Base-by-base conservation (phyloP, 2,329 filamentous ascomycete species). In the Sporothrix curviconia region DNA sequence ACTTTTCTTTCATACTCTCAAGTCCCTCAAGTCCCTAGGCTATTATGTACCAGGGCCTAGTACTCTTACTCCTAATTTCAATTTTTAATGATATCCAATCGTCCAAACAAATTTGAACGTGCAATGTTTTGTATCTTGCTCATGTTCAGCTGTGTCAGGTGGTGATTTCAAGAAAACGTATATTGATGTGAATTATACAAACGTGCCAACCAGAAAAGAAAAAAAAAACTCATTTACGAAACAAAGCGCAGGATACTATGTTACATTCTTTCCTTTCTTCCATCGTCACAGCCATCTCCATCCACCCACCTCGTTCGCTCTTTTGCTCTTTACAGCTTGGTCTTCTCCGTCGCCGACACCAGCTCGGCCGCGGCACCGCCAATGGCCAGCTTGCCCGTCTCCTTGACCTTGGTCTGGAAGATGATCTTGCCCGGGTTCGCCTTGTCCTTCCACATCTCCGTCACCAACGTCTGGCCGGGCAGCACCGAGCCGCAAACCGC, bases 381-480 rank as follows among this genome's bases (percentile, higher is more conserved):
- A 70, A 96, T 95, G 60, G 87, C 89, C 66, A 89, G 76, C 81
- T 95, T 95, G 67, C 91, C 91, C 56, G 91, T 96, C 81, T 96
- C 91, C 76, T 92, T 90, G 63, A 96, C 90, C 73, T 85, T 91
- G 56, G 83, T 82, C 79, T 95, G 90, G 81, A 95, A 96, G 62
- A 92, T 74, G 56, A 96, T 81, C 46, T 54, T 56, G 40, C 24
- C 15, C 69, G 82, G 85, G 66, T 81, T 81, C 17, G 44, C 30
- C 50, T 85, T 86, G 67, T 95, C 90, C 76, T 88, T 91, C 91
- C 91, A 96, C 89, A 95, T 92, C 79, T 95, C 90, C 7, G 90
- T 95, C 61, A 89, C 80, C 57, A 96, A 79, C n/a, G 90, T 95
- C 80, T 96, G 87, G 14, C 90, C 90, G 0, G 90, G 91, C 58